phyloP scores from a whole-genome alignment of 345 rosid genomes.

The Lenwebbia sp. region DNA sequence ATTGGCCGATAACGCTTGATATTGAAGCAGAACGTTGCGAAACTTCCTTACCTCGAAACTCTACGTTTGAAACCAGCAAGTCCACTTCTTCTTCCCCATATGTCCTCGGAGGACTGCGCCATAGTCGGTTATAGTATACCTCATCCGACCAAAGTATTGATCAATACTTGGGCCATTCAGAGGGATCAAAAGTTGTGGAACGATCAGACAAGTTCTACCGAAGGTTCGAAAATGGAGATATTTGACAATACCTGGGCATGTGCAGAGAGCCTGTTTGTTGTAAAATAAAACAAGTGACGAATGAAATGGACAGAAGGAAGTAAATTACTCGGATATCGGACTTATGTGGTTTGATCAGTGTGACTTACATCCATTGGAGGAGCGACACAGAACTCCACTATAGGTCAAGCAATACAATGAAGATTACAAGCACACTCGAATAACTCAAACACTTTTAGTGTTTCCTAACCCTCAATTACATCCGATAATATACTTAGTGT shows the following conservation, averaged over 20 bases:
- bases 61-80: slow-evolving; percentile 21
- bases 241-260: not conserved
- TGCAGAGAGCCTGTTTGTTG: not conserved
- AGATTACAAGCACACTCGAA: too few species aligned
- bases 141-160: slow-evolving; percentile 20
- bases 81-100: slow-evolving; percentile 33
- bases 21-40: slow-evolving; percentile 22
- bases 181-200: slow-evolving; percentile 36
- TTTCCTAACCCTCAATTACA: too few species aligned
- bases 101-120: slow-evolving; percentile 18
- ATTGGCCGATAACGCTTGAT: slow-evolving; percentile 12
- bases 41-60: slow-evolving; percentile 28
- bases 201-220: slow-evolving; percentile 22
- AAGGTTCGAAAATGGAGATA: slow-evolving; percentile 21
- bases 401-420: too few species aligned
- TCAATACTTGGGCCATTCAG: slow-evolving; percentile 46
- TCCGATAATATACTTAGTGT: too few species aligned
- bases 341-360: too few species aligned
- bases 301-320: too few species aligned
- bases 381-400: too few species aligned
- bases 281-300: too few species aligned
- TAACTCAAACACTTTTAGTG: too few species aligned
- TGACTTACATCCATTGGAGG: too few species aligned
- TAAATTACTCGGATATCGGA: too few species aligned
- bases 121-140: slow-evolving; percentile 30